phyloP scores from a whole-genome alignment of 495 filamentous ascomycete genomes.

The Xylaria scruposa region DNA sequence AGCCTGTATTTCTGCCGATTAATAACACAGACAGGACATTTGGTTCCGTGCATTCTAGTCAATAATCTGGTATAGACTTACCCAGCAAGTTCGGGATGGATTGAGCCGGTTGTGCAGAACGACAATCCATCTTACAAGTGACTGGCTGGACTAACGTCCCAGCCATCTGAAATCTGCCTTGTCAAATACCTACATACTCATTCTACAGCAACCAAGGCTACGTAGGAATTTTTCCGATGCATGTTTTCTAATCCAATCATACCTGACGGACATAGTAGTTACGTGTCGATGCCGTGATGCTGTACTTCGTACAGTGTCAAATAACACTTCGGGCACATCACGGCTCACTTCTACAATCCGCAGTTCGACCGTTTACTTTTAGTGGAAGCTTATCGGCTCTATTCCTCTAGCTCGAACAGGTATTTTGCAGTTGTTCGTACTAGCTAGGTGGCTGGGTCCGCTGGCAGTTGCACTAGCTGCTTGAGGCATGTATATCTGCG shows the following conservation, averaged over 20 bases:
- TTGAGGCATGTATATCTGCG: not conserved
- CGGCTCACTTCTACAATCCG: not conserved
- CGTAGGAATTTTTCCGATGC: not conserved
- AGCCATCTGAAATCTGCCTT: conserved; percentile 2
- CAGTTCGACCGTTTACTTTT: conserved; percentile 13
- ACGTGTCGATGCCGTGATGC: conserved; percentile 4
- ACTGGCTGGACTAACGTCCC: not conserved
- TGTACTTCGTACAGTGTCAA: conserved; percentile 3
- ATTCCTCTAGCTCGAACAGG: not conserved
- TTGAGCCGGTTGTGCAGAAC: not conserved
- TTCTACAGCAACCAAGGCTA: not conserved
- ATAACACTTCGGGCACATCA: not conserved
- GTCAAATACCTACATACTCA: not conserved
- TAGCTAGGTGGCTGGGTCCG: not conserved
- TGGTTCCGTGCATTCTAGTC: not conserved
- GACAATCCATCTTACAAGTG: not conserved
- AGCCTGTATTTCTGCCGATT: not conserved
- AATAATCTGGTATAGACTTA: not conserved
- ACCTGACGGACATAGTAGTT: not conserved
- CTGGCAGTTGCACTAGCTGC: not conserved
- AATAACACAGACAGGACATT: not conserved
- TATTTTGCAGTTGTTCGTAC: not conserved
- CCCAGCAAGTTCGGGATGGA: not conserved
- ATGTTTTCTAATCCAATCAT: not conserved
- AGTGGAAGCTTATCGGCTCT: conserved; percentile 7